A percentile compares a stretch with the other conserved stretches of the same genome.
Evolutionary conservation across 371 early-diverging fungal genomes (phyloP).

Genomic region (Apophysomyces sp.): DNA sequence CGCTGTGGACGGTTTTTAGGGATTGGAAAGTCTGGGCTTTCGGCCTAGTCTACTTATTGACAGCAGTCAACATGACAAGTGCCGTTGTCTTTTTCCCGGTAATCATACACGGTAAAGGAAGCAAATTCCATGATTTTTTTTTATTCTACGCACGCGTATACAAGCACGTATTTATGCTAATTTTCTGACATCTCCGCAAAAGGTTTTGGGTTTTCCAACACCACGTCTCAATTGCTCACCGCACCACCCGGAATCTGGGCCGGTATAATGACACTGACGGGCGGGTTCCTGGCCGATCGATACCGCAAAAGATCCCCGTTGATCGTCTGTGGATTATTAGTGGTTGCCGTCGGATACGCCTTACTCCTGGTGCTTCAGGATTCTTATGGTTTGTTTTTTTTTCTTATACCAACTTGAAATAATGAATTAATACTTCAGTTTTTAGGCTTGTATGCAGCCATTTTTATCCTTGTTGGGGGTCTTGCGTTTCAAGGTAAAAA

Average conservation of each 20-base stretch:
- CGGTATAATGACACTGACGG: conserved; percentile 11
- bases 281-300: conserved; percentile 17
- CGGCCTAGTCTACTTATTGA: conserved; percentile 15
- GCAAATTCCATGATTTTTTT: too few species aligned
- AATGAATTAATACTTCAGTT: not conserved
- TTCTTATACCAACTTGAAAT: not conserved
- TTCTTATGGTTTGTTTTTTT: conserved; percentile 11
- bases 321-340: conserved; percentile 9
- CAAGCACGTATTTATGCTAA: too few species aligned
- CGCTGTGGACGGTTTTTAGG: conserved; percentile 8
- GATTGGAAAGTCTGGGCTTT: conserved; percentile 27
- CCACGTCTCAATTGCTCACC: conserved; percentile 36
- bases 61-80: conserved; percentile 18
- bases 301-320: conserved; percentile 16
- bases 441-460: not conserved
- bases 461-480: conserved; percentile 10
- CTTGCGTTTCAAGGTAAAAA: conserved; percentile 10
- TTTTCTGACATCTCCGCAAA: not conserved
- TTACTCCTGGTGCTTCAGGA: conserved; percentile 11
- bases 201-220: conserved; percentile 39
- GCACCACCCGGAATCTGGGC: conserved; percentile 35
- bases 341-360: conserved; percentile 15
- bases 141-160: too few species aligned
- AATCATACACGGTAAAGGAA: conserved; percentile 21
- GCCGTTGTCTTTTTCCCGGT: conserved; percentile 17